Percentiles rank a stretch among this genome's conserved stretches.
Conservation (phyloP, 1,139 yeast species). For the Nematodospora anomalae region DNA sequence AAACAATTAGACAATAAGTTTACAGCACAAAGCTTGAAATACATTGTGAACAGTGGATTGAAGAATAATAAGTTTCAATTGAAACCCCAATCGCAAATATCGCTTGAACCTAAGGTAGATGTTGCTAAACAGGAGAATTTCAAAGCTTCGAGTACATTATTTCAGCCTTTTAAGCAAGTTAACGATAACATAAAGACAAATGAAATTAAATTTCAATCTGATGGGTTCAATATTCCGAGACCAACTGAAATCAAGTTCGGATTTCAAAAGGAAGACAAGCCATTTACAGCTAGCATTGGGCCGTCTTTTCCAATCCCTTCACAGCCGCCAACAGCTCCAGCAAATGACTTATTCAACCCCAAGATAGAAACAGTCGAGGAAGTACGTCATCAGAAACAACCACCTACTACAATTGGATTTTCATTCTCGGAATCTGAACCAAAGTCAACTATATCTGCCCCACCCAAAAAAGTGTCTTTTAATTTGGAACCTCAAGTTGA, state of each 20-base stretch:
- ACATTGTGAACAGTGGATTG: constrained; percentile 41
- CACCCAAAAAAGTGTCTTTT: constrained; percentile 7
- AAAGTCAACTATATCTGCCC: neutral
- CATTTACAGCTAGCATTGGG: neutral
- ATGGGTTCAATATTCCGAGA: neutral
- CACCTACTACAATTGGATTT: constrained; percentile 8
- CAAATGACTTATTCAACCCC: constrained; percentile 1
- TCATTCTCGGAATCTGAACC: constrained; percentile 3
- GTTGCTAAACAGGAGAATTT: constrained; percentile 1
- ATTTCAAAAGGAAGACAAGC: neutral
- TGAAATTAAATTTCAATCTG: neutral
- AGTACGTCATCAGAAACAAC: neutral
- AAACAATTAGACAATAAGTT: constrained; percentile 51
- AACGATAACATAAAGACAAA: neutral
- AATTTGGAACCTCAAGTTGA: constrained; percentile 5
- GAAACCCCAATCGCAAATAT: neutral
- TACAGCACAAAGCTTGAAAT: constrained; percentile 27
- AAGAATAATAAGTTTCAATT: constrained; percentile 20
- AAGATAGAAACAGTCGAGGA: neutral
- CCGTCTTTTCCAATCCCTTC: neutral
- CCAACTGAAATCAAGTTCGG: constrained; percentile 2
- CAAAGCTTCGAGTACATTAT: neutral
- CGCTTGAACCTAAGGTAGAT: neutral
- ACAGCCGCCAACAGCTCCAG: neutral
- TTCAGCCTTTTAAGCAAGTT: neutral